phyloP scores from a whole-genome alignment of 805 yeast species.

The Candida maltosa region DNA sequence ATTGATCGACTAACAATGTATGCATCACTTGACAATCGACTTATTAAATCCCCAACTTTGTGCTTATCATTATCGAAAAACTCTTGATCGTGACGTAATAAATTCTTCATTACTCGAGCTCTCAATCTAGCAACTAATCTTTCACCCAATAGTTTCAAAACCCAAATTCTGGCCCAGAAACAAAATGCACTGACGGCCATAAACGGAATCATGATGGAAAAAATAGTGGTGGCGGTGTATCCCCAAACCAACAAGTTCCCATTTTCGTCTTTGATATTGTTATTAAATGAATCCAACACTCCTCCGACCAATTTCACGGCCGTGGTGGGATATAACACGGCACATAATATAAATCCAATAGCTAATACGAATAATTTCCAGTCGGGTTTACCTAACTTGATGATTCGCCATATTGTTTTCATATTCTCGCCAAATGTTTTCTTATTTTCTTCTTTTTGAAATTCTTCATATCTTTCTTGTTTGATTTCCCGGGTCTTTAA shows the following conservation, averaged over 20 bases:
- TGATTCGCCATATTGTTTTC: slow-evolving; percentile 34
- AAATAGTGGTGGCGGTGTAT: slow-evolving; percentile 38
- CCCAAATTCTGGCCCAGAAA: slow-evolving; percentile 48
- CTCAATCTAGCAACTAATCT: slow-evolving; percentile 42
- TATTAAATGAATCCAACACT: slow-evolving; percentile 40
- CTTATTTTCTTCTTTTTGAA: slow-evolving; percentile 21
- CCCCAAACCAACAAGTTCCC: slow-evolving; percentile 44
- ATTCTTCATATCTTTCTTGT: slow-evolving; percentile 34
- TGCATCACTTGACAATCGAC: slow-evolving; percentile 43
- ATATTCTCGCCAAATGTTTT: slow-evolving; percentile 31
- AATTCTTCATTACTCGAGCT: slow-evolving; percentile 37
- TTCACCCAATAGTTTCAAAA: slow-evolving; percentile 38
- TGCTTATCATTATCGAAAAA: slow-evolving; percentile 42
- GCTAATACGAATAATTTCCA: slow-evolving; percentile 34
- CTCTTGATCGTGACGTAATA: slow-evolving; percentile 39
- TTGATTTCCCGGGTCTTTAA: slow-evolving; percentile 19
- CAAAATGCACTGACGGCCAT: slow-evolving; percentile 41
- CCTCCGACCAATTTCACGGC: slow-evolving; percentile 42
- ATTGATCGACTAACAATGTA: slow-evolving; percentile 43
- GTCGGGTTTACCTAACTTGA: slow-evolving; percentile 39
- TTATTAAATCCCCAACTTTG: slow-evolving; percentile 45
- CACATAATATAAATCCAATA: slow-evolving; percentile 38
- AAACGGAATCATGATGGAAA: slow-evolving; percentile 41
- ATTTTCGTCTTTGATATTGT: slow-evolving; percentile 29
- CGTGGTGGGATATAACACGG: slow-evolving; percentile 43